Percentiles rank a stretch among this genome's conserved stretches.
Evolutionary conservation across 2,329 filamentous ascomycete species (phyloP).

Genomic region (Aureobasidium sp.): DNA sequence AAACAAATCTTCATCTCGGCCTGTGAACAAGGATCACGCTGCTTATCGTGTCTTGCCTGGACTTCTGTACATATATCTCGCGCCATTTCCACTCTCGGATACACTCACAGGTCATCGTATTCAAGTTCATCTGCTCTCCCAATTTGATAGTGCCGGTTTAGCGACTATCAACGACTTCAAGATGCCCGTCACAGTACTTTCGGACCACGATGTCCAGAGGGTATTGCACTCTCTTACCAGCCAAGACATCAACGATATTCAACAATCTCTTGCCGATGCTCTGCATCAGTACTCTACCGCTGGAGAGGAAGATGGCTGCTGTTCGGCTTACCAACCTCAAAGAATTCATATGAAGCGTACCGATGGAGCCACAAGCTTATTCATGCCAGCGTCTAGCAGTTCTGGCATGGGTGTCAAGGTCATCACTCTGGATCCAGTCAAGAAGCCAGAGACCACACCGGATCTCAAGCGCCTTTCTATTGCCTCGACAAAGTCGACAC

Average conservation of each 20-base stretch:
- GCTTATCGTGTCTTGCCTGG: neutral
- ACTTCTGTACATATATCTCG: neutral
- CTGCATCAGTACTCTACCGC: constrained; percentile 60
- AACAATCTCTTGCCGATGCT: constrained; percentile 51
- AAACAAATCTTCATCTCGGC: neutral
- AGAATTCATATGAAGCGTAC: constrained; percentile 54
- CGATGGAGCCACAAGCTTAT: constrained; percentile 56
- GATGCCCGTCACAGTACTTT: constrained; percentile 56
- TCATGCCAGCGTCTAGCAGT: constrained; percentile 59
- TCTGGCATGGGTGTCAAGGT: constrained; percentile 58
- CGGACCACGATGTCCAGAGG: constrained; percentile 48
- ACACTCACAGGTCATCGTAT: neutral
- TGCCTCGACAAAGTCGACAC: constrained; percentile 5
- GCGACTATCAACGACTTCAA: neutral
- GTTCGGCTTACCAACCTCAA: constrained; percentile 54
- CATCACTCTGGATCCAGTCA: constrained; percentile 44
- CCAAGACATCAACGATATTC: constrained; percentile 51
- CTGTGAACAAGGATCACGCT: neutral
- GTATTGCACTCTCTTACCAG: constrained; percentile 50
- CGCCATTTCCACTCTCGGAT: neutral
- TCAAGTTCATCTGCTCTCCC: neutral
- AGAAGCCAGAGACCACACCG: constrained; percentile 17
- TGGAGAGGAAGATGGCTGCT: constrained; percentile 50
- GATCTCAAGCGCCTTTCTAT: constrained; percentile 23
- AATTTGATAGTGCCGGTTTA: neutral